Percentiles rank a stretch among this genome's conserved stretches.
These are phyloP conservation scores for Hanseniaspora sp. DNA, from an alignment of 1,139 yeast genomes.

Conservation along the genomic window DNA sequence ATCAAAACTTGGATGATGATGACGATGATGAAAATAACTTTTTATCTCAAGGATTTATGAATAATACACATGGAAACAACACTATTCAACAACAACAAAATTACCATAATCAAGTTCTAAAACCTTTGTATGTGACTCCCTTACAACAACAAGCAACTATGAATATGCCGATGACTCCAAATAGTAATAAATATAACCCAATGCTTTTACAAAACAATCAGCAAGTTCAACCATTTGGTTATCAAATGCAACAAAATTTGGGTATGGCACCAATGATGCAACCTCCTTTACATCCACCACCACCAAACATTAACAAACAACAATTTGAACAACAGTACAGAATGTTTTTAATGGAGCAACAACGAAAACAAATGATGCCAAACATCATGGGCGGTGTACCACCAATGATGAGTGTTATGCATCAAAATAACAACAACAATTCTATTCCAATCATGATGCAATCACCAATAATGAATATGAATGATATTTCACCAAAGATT, in stretches of 20 bases:
- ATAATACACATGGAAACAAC: too few relatives aligned
- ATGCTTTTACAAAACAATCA: background rate
- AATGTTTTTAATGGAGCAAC: background rate
- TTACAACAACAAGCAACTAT: background rate
- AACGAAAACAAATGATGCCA: slow-evolving; percentile 4
- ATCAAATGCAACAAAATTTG: background rate
- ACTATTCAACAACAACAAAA: background rate
- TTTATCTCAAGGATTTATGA: slow-evolving; percentile 1
- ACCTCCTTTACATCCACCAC: background rate
- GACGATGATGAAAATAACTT: slow-evolving; percentile 3
- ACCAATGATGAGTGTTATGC: background rate
- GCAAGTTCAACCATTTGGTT: background rate
- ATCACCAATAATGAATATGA: background rate
- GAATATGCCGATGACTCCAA: background rate
- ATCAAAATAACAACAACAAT: background rate
- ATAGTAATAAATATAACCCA: background rate
- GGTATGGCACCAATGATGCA: background rate
- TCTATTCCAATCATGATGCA: slow-evolving; percentile 2
- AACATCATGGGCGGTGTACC: background rate
- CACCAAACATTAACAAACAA: background rate
- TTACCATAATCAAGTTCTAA: background rate
- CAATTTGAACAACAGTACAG: background rate
- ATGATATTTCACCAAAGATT: background rate
- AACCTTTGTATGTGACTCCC: background rate
- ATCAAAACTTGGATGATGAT: background rate